Evolutionary conservation across 163 green algal genomes (phyloP), one percentile per base, ranked within the genome.

Genomic region (Chlamydomonas reinhardtii): DNA sequence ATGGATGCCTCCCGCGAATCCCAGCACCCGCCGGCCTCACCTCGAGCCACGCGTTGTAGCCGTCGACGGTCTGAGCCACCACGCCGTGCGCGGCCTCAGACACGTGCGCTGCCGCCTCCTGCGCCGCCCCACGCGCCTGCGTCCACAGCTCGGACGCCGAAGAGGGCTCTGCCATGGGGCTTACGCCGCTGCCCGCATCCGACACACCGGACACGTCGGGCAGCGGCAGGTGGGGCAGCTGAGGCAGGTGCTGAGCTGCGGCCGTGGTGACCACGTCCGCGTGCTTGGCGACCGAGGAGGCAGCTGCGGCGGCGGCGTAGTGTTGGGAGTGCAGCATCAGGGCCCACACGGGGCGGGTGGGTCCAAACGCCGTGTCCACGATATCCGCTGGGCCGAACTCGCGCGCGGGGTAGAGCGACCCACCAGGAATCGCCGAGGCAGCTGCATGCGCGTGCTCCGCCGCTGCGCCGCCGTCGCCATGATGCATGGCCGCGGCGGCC

Each of bases 11-110:
- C 0, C 12, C 4, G 62, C 62, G 5, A 1, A 11, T n/a, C n/a
- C 62, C 62, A 4, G 2, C 27, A 22, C 62, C 62, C 4, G 27
- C 24, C 12, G 1, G 2, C 16, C 76, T 78, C 56, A 86, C 80
- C 80, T 86, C 43, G 4, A 79, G 69, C 80, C 80, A 86, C 25
- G 20, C 22, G 56, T 86, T 86, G 70, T 86, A 86, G 29, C 35
- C 56, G n/a, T 73, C 80, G 5, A 37, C 64, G 14, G 56, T 6
- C 25, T 34, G 9, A 27, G 25, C 79, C 52, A 77, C 52, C 0
- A 68, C 34, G 54, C 66, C 68, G 24, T 54, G 79, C 68, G 39
- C 68, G 32, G 79, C 79, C 32, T 15, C 48, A 56, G 48, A 56
- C 48, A 56, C 48, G 48, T 56, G 48, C 11, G 12, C 31, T 6